Percentiles rank a stretch among this genome's conserved stretches.
phyloP scores from a whole-genome alignment of 768 basidiomycete species.

The Phlegmacium glaucopus region DNA sequence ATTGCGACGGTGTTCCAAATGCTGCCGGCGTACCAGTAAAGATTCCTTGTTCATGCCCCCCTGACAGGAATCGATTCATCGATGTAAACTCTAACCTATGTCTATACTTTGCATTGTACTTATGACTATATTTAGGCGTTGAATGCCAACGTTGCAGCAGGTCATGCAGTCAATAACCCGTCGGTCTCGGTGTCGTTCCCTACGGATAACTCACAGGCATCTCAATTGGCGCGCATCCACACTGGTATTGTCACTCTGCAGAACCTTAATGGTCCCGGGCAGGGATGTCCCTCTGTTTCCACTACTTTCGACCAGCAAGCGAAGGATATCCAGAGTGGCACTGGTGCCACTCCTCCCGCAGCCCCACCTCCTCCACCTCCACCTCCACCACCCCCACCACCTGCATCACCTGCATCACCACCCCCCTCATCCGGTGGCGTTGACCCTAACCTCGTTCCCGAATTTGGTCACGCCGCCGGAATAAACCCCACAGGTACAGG shows the following conservation, averaged over 20 bases:
- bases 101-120: neutral
- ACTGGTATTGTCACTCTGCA: conserved; percentile 67
- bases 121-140: conserved; percentile 30
- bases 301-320: conserved; percentile 54
- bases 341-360: conserved; percentile 16
- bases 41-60: conserved; percentile 66
- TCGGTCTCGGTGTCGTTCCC: conserved; percentile 58
- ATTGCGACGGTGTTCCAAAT: conserved; percentile 64
- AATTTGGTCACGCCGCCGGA: conserved; percentile 52
- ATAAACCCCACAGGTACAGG: conserved; percentile 66
- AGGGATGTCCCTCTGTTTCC: conserved; percentile 63
- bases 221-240: conserved; percentile 54
- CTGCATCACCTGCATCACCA: conserved; percentile 14
- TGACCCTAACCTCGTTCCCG: conserved; percentile 51
- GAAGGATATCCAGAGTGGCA: conserved; percentile 31
- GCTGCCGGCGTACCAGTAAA: conserved; percentile 53
- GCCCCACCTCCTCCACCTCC: conserved; percentile 14
- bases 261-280: conserved; percentile 65
- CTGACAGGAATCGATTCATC: conserved; percentile 49
- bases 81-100: conserved; percentile 33
- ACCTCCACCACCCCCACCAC: conserved; percentile 26
- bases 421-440: conserved; percentile 34
- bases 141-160: conserved; percentile 55
- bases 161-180: conserved; percentile 66
- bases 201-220: conserved; percentile 47